These are phyloP conservation scores for Aspergillus olivimuriae DNA, from an alignment of 495 filamentous ascomycete genomes.

Conservation along the genomic window DNA sequence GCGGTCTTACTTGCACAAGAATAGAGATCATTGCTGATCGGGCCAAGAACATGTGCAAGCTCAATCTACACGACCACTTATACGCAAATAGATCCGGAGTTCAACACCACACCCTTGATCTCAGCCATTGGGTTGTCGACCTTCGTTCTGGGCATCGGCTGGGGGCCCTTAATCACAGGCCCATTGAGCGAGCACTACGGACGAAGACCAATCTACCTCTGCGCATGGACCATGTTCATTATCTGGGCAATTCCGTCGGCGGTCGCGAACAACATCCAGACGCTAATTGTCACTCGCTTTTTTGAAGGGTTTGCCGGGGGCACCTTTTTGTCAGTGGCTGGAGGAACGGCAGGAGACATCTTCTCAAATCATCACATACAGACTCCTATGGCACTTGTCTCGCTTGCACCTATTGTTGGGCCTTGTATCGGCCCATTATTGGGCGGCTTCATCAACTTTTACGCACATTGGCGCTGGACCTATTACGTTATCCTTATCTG, in stretches of 20 bases:
- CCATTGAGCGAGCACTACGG: constrained; percentile 72
- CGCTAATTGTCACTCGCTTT: constrained; percentile 70
- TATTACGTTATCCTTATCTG: constrained; percentile 77
- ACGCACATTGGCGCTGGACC: constrained; percentile 69
- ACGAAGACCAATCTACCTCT: constrained; percentile 68
- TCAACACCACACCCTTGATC: constrained; percentile 52
- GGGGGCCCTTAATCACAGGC: constrained; percentile 58
- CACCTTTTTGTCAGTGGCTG: constrained; percentile 76
- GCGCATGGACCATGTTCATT: constrained; percentile 61
- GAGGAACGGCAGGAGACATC: constrained; percentile 78
- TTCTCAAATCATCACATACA: constrained; percentile 61
- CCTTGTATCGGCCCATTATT: constrained; percentile 28
- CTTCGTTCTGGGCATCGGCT: constrained; percentile 56
- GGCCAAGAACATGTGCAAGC: constrained; percentile 35
- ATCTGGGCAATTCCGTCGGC: constrained; percentile 77
- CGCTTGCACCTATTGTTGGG: constrained; percentile 59
- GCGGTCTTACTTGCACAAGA: no score
- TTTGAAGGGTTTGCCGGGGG: constrained; percentile 70
- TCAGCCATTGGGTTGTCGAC: constrained; percentile 66
- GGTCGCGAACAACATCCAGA: constrained; percentile 66
- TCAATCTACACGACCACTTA: constrained; percentile 80
- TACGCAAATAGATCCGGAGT: constrained; percentile 60
- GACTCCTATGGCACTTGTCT: constrained; percentile 63
- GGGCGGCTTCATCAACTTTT: constrained; percentile 64
- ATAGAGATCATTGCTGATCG: no score